Evolutionary conservation across 192 early-diverging fungal species (phyloP).

Genomic region (Rhizophagus sp.): DNA sequence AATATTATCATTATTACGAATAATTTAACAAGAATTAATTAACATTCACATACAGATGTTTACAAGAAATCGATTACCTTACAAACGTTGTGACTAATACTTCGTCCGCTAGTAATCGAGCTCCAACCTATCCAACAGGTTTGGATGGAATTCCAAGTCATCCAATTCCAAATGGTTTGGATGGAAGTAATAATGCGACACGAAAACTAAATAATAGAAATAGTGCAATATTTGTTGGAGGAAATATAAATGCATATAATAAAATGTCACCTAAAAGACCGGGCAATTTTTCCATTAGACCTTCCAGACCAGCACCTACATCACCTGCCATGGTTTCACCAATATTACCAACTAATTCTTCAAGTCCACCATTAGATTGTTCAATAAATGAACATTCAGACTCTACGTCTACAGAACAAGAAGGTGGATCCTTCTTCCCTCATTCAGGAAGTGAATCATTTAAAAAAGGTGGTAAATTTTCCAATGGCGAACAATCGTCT

Average conservation of each 20-base stretch:
- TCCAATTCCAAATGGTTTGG: background rate
- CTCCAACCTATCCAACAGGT: constrained; percentile 22
- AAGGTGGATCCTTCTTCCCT: background rate
- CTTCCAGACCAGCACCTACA: constrained; percentile 25
- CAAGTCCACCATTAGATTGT: constrained; percentile 17
- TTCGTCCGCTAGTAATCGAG: constrained; percentile 31
- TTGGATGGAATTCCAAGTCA: constrained; percentile 17
- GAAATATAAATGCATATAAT: background rate
- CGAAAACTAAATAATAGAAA: constrained; percentile 1
- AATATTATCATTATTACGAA: background rate
- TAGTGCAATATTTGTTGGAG: constrained; percentile 23
- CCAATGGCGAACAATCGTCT: constrained; percentile 10
- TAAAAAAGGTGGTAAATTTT: background rate
- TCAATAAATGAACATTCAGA: background rate
- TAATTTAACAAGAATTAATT: background rate
- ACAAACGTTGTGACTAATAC: constrained; percentile 46
- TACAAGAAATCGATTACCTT: constrained; percentile 63
- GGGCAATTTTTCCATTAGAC: constrained; percentile 4
- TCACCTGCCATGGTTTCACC: background rate
- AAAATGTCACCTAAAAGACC: background rate
- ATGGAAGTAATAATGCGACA: constrained; percentile 4
- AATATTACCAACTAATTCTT: constrained; percentile 14
- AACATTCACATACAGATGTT: constrained; percentile 39
- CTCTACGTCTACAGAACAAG: background rate
- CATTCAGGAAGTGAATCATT: background rate